Evolutionary conservation across 2,329 filamentous ascomycete genomes (phyloP), one percentile per base, ranked within the genome.

Genomic region (Colletotrichum phormii): DNA sequence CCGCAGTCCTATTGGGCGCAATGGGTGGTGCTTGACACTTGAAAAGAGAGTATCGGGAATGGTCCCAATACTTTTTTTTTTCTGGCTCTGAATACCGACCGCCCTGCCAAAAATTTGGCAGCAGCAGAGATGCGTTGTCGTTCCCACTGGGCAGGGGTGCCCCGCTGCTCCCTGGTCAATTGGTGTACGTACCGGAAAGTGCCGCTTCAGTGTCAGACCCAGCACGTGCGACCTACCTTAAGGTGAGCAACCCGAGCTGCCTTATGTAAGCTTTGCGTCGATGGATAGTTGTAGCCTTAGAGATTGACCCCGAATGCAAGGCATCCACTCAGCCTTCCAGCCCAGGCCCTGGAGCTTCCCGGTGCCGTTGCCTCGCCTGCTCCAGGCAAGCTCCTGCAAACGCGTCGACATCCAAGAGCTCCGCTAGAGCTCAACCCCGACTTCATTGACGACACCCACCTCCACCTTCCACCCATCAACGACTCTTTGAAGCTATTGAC

Each of bases 351-450:
- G 61, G 77, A 81, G 78, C 78, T 80, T 62, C 73, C 64, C 53
- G 67, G 57, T 53, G 65, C 61, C n/a, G 70, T 75, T 68, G 65
- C 63, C 71, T 72, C 63, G 65, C 67, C 75, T 77, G 78, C 80
- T 85, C 84, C 77, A 86, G 84, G 84, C 84, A 86, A 86, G 84
- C 84, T 85, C 77, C 80, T 81, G 82, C 84, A 83, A 82, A 86
- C 84, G 84, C 84, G 84, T 85, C 79, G 72, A 73, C 72, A 68
- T 63, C 31, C 67, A 60, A 63, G 63, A 77, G 72, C 74, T 75
- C 22, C 67, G 33, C 67, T 37, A 65, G 64, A 75, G 72, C 75
- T 76, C 68, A 71, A 72, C 54, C 70, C 75, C 75, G 64, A 74
- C 74, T 64, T 71, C 58, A 73, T 58, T 70, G 71, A 70, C 72